A percentile compares a stretch with the other conserved stretches of the same genome.
Conservation (phyloP, 257 asterid species). For the Przewalskia tangutica region DNA sequence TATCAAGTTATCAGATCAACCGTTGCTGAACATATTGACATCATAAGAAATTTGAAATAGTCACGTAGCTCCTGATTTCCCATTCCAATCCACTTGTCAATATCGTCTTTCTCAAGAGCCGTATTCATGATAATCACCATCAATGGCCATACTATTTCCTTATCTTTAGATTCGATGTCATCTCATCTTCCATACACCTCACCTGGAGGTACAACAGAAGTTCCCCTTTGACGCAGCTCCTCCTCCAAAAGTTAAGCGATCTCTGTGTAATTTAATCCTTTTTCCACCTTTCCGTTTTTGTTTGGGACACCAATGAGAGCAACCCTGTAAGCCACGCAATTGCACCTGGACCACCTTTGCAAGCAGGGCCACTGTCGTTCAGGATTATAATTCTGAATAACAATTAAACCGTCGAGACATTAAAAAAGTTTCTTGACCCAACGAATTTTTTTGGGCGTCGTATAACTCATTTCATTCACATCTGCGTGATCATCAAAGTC, state of each 20-base stretch:
- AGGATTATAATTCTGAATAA: background rate
- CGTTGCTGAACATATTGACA: too few relatives aligned
- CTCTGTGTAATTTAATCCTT: too few relatives aligned
- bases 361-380: constrained; percentile 24
- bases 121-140: constrained; percentile 29
- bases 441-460: constrained; percentile 11
- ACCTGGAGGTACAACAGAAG: constrained; percentile 8
- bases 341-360: too few relatives aligned
- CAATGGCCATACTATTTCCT: constrained; percentile 4
- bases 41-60: too few relatives aligned
- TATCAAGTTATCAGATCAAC: too few relatives aligned
- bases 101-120: constrained; percentile 17
- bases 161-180: constrained; percentile 10
- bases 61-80: too few relatives aligned
- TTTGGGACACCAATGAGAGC: too few relatives aligned
- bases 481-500: background rate
- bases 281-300: too few relatives aligned
- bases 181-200: constrained; percentile 24
- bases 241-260: constrained; percentile 27
- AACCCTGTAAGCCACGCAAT: too few relatives aligned
- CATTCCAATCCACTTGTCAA: too few relatives aligned
- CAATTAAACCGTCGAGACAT: constrained; percentile 12
- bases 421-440: constrained; percentile 21
- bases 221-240: constrained; percentile 21
- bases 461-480: constrained; percentile 24